Base-by-base conservation (phyloP, 495 filamentous ascomycete genomes). In the Trichoderma orchidacearum region DNA sequence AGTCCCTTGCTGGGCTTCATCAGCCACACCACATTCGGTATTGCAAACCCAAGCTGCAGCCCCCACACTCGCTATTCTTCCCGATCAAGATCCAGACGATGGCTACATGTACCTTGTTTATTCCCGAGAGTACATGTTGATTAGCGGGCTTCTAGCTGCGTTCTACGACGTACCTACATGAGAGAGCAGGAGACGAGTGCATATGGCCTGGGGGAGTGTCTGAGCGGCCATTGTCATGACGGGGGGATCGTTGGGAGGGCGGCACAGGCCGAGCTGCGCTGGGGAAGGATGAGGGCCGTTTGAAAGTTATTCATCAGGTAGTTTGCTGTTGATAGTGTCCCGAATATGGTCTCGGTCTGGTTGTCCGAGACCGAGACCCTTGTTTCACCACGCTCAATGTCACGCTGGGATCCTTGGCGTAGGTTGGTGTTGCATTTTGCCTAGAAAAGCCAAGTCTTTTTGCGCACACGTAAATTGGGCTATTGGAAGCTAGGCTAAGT, bases 21-120 rank as follows among this genome's bases (percentile, higher is more conserved):
- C 36, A 21, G 36, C 21, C 21, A 18, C 8, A 23, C 41, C 41
- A 48, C 41, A 12, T 48, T 48, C 41, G 41, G 41, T 48, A 48
- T 48, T 48, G 41, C 41, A 48, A 48, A 25, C 41, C 41, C 41
- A 48, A 48, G 41, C 41, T 48, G 41, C 41, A 48, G 41, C 41
- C 41, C 41, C 41, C 41, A 48, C 41, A 18, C 41, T 48, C 41
- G 41, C 41, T 48, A 48, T 48, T 48, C 41, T 48, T 27, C 27
- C 41, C 41, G 41, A 48, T 48, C 41, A 48, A 48, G 41, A 48
- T 48, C 41, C 13, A 15, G 41, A 13, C 41, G 21, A 23, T 48
- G 41, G 21, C n/a, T 23, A 23, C n/a, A n/a, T n/a, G n/a, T n/a
- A n/a, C n/a, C n/a, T n/a, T n/a, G 18, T 15, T 15, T 25, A 25